Base-by-base conservation (phyloP, 1,284 basidiomycete genomes). In the Cronartium ribicola region DNA sequence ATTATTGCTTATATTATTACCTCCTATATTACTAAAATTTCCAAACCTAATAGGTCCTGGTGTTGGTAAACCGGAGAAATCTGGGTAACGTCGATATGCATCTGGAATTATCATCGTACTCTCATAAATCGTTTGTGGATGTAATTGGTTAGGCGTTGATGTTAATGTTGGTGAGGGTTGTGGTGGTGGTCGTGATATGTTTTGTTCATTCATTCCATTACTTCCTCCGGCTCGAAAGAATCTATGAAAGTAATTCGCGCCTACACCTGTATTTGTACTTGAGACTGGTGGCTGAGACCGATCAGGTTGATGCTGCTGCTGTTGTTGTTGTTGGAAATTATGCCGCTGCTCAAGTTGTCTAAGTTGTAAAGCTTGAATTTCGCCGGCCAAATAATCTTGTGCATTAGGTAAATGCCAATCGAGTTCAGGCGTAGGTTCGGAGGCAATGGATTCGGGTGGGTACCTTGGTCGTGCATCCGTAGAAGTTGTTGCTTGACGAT, bases 401-500 rank as follows among this genome's bases (percentile, higher is more conserved):
- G 70, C 65, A 29, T 73, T 64, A 51, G 17, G 48, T 17, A 17
- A 20, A 51, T 73, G 63, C 71, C 71, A 74, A 60, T 74, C 71
- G 13, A 74, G 51, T 62, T 74, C 71, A 55, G 71, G 71, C 29
- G 71, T 48, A 39, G 71, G 71, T 66, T 74, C 71, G 22, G 71
- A 74, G 20, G 71, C 71, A 51, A 74, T 74, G 43, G 63, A 66
- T 74, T 74, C 71, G 51, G 71, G 64, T 20, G 71, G 71, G 41
- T 74, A 74, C 51, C 71, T 51, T 60, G 71, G 71, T 20, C 71
- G 51, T 22, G 71, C 71, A 36, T 74, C 71, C 43, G 66, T 74
- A 1, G 71, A 74, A 29, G 63, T 66, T 44, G 64, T 61, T 1
- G 65, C 71, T 74, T 74, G 71, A 22, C 71, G 66, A 29, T 74